Percentiles rank a stretch among this genome's conserved stretches.
phyloP scores from a whole-genome alignment of 2,329 filamentous ascomycete genomes.

The Colletotrichum sp. region DNA sequence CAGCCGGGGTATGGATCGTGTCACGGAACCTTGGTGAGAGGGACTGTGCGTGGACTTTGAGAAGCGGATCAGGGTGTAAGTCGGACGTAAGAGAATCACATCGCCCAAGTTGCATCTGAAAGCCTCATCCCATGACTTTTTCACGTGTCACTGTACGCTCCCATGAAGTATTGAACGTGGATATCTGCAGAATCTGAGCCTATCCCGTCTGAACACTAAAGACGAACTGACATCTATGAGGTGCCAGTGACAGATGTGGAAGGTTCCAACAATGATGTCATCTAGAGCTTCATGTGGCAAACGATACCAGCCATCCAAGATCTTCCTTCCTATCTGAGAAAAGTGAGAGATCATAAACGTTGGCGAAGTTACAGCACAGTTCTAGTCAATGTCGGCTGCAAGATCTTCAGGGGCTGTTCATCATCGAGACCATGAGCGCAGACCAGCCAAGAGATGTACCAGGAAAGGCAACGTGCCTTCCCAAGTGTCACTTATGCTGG shows the following conservation, averaged over 20 bases:
- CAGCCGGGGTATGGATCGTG: neutral
- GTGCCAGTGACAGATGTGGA: neutral
- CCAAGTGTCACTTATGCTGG: neutral
- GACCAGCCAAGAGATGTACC: neutral
- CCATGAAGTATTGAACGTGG: neutral
- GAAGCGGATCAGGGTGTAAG: neutral
- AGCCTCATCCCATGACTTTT: neutral
- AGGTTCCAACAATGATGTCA: neutral
- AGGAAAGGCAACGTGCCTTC: neutral
- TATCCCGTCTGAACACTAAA: neutral
- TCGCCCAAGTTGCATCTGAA: neutral
- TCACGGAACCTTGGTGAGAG: neutral
- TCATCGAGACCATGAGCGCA: neutral
- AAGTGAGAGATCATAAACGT: neutral
- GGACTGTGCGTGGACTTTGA: neutral
- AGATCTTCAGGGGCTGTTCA: neutral
- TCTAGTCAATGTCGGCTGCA: neutral
- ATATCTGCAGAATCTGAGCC: neutral
- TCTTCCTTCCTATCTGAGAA: neutral
- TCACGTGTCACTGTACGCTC: neutral
- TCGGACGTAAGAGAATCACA: neutral
- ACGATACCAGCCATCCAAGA: neutral
- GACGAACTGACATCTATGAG: neutral
- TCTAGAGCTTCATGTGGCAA: neutral
- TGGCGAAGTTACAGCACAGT: neutral